phyloP scores from a whole-genome alignment of 2,329 filamentous ascomycete species.

The Microthyrium microscopicum region DNA sequence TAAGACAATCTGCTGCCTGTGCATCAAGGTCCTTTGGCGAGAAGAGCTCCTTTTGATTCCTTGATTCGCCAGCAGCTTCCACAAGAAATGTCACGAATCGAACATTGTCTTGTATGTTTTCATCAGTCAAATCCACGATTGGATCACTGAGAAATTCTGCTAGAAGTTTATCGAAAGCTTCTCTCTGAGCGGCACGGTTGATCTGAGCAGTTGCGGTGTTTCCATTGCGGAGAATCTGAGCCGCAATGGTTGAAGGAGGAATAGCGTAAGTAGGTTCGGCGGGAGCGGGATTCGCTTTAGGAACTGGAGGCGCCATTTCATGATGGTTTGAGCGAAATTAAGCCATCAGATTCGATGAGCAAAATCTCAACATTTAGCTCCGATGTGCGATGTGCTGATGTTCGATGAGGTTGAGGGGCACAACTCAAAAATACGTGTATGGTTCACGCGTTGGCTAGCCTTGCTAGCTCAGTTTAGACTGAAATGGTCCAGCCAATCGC shows the following conservation, averaged over 20 bases:
- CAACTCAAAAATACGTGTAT: too few species aligned
- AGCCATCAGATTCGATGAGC: too few species aligned
- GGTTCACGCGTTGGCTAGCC: too few species aligned
- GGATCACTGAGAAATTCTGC: constrained; percentile 39
- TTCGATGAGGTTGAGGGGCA: too few species aligned
- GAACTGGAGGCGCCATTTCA: too few species aligned
- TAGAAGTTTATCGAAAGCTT: constrained; percentile 61
- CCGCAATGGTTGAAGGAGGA: constrained; percentile 78
- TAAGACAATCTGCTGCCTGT: constrained; percentile 51
- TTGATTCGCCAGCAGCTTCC: constrained; percentile 53
- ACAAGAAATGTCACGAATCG: constrained; percentile 67
- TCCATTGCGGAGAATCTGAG: constrained; percentile 71
- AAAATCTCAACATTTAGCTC: too few species aligned
- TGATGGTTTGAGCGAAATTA: too few species aligned
- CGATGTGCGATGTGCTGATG: too few species aligned
- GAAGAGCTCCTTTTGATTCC: constrained; percentile 49
- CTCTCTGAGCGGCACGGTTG: constrained; percentile 53
- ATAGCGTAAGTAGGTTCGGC: too few species aligned
- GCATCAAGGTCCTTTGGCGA: constrained; percentile 35
- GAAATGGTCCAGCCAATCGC: too few species aligned
- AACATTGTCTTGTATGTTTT: constrained; percentile 44
- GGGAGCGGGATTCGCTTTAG: constrained; percentile 6
- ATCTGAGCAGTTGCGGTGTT: constrained; percentile 47
- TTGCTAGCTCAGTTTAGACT: too few species aligned
- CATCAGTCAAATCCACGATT: constrained; percentile 41